Base-by-base conservation (phyloP, 306 rosid genomes). In the Pyrus pyrifolia region DNA sequence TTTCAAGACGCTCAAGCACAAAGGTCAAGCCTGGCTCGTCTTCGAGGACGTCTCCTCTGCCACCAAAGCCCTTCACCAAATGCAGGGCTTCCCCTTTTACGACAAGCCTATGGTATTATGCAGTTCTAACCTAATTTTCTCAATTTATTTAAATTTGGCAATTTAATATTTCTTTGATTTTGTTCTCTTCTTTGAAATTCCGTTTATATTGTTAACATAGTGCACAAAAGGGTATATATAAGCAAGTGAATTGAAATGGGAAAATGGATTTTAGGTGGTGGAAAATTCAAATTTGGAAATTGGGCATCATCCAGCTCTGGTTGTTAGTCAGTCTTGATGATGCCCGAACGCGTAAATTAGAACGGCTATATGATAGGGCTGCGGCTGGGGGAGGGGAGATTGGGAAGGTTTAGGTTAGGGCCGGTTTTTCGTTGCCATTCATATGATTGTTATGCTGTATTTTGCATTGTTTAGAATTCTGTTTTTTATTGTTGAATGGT, bases 71-170 rank as follows among this genome's bases (percentile, higher is more conserved):
- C 89, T 92, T 63, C 87, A 97, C 81, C 94, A 96, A 83, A 93
- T 96, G 99, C 99, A 96, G 75, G 97, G 96, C 75, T 96, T 96
- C 76, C 99, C 99, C 57, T 96, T 96, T 79, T 96, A 96, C 40
- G 98, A 96, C 80, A 96, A 91, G 78, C 99, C 97, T 72, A 96
- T 93, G 97, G 98, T 93, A 31, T 3, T 42, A 2, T 0, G 67
- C 38, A 12, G 27, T n/a, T 10, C 17, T 59, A 84, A 53, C 59
- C 35, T 33, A 52, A 31, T 30, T 7, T 5, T 11, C 14, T 31
- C 15, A 2, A 0, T 1, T 59, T 73, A 4, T 30, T 9, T 59
- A 3, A 3, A n/a, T 21, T 71, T 59, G 35, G 17, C 5, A 12
- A 15, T 31, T 33, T 52, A 2, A 19, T 7, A 6, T 29, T 62